Evolutionary conservation across 1,284 basidiomycete genomes (phyloP).

Genomic region (Peniophora sp.): DNA sequence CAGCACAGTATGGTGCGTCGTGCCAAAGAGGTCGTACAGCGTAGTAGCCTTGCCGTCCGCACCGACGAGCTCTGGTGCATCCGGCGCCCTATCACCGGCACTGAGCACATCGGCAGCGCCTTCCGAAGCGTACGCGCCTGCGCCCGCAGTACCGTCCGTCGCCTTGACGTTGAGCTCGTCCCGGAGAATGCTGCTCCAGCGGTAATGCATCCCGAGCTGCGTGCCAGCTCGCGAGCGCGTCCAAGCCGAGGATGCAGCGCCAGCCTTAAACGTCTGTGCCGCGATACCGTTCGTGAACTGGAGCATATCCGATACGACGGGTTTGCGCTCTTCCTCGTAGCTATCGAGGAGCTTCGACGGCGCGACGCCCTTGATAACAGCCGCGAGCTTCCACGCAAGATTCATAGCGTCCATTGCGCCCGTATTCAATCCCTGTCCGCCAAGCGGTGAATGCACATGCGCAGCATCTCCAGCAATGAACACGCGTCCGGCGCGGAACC

Average conservation of each 20-base stretch:
- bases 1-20: constrained; percentile 4
- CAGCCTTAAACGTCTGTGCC: constrained; percentile 6
- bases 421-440: constrained; percentile 12
- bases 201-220: constrained; percentile 10
- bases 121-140: background rate
- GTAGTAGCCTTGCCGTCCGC: constrained; percentile 4
- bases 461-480: constrained; percentile 22
- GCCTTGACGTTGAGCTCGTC: constrained; percentile 4
- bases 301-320: constrained; percentile 16
- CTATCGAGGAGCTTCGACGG: constrained; percentile 18
- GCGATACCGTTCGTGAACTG: constrained; percentile 11
- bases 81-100: constrained; percentile 14
- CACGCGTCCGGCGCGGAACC: constrained; percentile 23
- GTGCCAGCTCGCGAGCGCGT: constrained; percentile 1
- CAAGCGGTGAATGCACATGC: constrained; percentile 11
- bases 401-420: constrained; percentile 10
- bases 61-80: constrained; percentile 8
- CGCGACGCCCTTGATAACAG: constrained; percentile 19
- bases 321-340: constrained; percentile 23
- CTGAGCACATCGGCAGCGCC: constrained; percentile 2
- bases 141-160: constrained; percentile 3
- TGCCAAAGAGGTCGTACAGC: constrained; percentile 3
- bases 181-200: constrained; percentile 9
- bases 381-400: constrained; percentile 25
- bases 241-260: background rate